Evolutionary conservation across 805 yeast species (phyloP), one percentile per base, ranked within the genome.

Genomic region (Pichia exigua): DNA sequence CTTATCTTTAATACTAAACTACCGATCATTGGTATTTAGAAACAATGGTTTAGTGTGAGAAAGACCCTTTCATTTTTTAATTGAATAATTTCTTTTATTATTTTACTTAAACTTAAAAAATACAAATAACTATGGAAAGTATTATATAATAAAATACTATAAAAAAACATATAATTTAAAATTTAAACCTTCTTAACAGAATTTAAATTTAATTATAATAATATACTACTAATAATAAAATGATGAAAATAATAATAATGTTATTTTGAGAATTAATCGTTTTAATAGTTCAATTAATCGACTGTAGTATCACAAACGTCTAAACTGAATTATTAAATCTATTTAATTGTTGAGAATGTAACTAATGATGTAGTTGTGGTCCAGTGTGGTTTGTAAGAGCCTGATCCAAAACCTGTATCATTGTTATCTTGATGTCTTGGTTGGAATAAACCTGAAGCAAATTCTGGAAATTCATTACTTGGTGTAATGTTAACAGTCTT

Each of bases 401-500:
- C 59, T 45, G 73, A 67, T 57, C 72, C 68, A 44, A 59, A 61
- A 66, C 90, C 88, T 57, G 98, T 92, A 68, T 91, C 98, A 66
- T 91, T 87, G 73, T 88, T 83, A 62, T 74, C 69, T 63, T 77
- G 79, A 58, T 82, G 81, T 74, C 89, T 86, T 71, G 97, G 97
- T 74, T 92, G 99, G 76, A 92, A 78, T 57, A 92, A 69, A 67
- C 96, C 96, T 38, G 73, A 62, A 45, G 70, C 70, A 55, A 67
- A 62, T 30, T 65, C 58, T 26, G 72, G 63, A 35, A 73, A 64
- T 49, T 61, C 35, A 46, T 62, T 55, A 26, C 71, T 58, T 44
- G 59, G 46, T 47, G 70, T 70, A 52, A 72, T 58, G 58, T 73
- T 65, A 57, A 82, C 74, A 50, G 49, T 46, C 57, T 64, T 63